A percentile compares a stretch with the other conserved stretches of the same genome.
Evolutionary conservation across 805 yeast genomes (phyloP).

Genomic region (Starmerella etchellsii): DNA sequence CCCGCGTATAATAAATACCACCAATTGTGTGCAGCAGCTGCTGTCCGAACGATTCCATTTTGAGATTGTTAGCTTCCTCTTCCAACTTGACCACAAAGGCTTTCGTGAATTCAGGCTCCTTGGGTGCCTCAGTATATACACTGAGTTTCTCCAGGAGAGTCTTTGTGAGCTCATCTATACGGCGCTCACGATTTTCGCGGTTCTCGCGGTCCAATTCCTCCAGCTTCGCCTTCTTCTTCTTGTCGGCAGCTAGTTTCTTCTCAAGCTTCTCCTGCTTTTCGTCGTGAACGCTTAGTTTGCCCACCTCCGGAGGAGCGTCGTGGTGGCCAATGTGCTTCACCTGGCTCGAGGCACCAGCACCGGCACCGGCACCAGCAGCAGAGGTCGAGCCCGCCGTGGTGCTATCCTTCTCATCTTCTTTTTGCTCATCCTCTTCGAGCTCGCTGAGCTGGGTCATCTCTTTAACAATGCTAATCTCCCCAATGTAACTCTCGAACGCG

Average conservation of each 20-base stretch:
- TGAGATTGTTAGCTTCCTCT: conserved; percentile 79
- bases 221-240: conserved; percentile 22
- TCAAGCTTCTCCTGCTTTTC: conserved; percentile 4
- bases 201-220: conserved; percentile 37
- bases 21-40: conserved; percentile 75
- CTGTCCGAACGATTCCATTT: conserved; percentile 90
- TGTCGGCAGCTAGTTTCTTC: conserved; percentile 26
- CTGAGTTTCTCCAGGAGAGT: conserved; percentile 57
- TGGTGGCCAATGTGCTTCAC: not conserved
- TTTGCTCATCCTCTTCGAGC: conserved; percentile 33
- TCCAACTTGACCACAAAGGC: conserved; percentile 53
- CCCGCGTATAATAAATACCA: conserved; percentile 59
- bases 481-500: conserved; percentile 75
- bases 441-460: conserved; percentile 57
- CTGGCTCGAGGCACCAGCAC: not conserved
- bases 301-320: not conserved
- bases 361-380: not conserved
- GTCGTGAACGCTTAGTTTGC: not conserved
- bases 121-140: conserved; percentile 52
- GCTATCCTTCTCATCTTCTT: conserved; percentile 5
- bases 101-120: conserved; percentile 45
- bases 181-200: conserved; percentile 19
- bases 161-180: conserved; percentile 54
- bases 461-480: conserved; percentile 67
- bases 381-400: not conserved